Evolutionary conservation across 2,329 filamentous ascomycete species (phyloP).

Genomic region (Penicillium sp.): DNA sequence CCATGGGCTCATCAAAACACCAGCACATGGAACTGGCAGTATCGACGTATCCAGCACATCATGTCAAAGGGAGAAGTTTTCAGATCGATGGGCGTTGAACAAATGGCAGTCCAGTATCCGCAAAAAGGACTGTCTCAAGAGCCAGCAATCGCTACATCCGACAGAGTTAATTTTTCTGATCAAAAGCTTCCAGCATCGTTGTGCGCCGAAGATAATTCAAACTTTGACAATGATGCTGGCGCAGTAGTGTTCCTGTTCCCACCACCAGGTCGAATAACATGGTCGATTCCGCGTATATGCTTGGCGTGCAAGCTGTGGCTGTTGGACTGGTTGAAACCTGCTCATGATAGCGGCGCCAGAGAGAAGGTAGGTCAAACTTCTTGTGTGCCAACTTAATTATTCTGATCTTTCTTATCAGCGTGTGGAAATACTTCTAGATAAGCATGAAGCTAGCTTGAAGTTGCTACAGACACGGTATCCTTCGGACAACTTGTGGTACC

Average conservation of each 20-base stretch:
- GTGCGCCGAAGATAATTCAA: not conserved
- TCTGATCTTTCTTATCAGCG: conserved; percentile 10
- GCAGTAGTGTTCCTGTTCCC: conserved; percentile 24
- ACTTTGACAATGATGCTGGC: conserved; percentile 15
- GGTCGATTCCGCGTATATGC: conserved; percentile 13
- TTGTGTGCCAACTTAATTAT: not conserved
- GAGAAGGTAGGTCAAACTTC: conserved; percentile 11
- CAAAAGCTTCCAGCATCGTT: not conserved
- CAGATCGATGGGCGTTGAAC: conserved; percentile 6
- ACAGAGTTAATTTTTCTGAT: not conserved
- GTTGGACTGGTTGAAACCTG: conserved; percentile 14
- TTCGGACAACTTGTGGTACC: conserved; percentile 22
- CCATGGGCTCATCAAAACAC: conserved; percentile 13
- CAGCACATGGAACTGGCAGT: conserved; percentile 22
- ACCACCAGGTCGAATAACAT: conserved; percentile 10
- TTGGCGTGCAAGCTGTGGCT: conserved; percentile 19
- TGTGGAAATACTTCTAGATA: conserved; percentile 13
- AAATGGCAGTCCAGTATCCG: conserved; percentile 13
- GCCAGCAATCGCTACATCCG: not conserved
- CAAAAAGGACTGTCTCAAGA: not conserved
- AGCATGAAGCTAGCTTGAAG: conserved; percentile 8
- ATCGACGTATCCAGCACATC: conserved; percentile 24
- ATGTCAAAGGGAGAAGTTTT: conserved; percentile 23
- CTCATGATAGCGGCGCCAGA: conserved; percentile 12
- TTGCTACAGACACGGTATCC: conserved; percentile 4